Conservation (phyloP, 306 rosid species). For the Styphnolobium japonicum region DNA sequence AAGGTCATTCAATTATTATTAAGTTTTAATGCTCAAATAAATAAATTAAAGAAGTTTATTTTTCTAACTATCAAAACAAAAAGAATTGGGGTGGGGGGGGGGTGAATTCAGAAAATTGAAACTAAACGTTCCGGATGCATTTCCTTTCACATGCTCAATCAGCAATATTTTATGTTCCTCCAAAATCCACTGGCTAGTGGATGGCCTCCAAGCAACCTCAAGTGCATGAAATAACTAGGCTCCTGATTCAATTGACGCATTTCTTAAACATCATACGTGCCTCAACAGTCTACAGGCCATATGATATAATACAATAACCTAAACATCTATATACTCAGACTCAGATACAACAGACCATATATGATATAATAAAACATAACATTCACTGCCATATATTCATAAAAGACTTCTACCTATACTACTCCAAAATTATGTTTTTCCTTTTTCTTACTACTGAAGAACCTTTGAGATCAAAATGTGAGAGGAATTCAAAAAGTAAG, state of each 20-base stretch:
- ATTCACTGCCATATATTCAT: background rate
- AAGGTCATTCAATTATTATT: too few relatives aligned
- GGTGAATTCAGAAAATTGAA: too few relatives aligned
- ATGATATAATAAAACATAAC: background rate
- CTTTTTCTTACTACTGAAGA: background rate
- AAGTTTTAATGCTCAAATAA: too few relatives aligned
- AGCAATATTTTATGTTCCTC: too few relatives aligned
- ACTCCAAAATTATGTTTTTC: background rate
- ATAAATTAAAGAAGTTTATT: too few relatives aligned
- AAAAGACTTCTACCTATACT: background rate
- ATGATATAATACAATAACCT: background rate
- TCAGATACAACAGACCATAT: background rate
- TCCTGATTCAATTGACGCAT: background rate
- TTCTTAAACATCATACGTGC: background rate
- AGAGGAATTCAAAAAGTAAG: background rate
- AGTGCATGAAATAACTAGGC: too few relatives aligned
- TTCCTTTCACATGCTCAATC: too few relatives aligned
- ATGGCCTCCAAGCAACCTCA: too few relatives aligned
- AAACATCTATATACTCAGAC: background rate
- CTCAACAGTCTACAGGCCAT: background rate
- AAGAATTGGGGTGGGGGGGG: too few relatives aligned
- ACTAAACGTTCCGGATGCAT: too few relatives aligned
- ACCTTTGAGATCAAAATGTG: conserved; percentile 4
- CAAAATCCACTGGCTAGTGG: too few relatives aligned
- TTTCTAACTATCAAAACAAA: too few relatives aligned